Evolutionary conservation across 371 early-diverging fungal species (phyloP), one percentile per base, ranked within the genome.

Genomic region (Rhizomucor miehei): DNA sequence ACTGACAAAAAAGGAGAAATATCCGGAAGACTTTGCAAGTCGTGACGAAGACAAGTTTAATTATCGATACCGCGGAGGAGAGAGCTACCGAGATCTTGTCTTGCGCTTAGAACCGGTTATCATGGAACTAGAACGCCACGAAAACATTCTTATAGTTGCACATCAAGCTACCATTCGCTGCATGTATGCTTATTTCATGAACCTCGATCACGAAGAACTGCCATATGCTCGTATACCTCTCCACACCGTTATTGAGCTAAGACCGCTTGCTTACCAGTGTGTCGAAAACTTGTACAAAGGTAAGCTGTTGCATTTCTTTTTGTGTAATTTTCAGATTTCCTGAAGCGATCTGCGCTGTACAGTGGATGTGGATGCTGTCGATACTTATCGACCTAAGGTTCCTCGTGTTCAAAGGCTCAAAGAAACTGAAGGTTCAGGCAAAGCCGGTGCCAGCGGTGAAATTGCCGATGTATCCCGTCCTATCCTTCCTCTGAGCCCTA

Each of bases 221-320:
- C 99, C 99, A 0, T 99, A 97, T 60, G 82, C 94, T 62, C 92
- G 93, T 59, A 93, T 99, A 54, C 99, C 99, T 6, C 79, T 99
- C 1, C 99, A 99, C 64, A 94, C 96, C 0, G 87, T 99, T 36
- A 92, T 99, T 63, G 88, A 93, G 60, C 74, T 99, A 25, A 94
- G 92, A 9, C 95, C 97, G 24, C 91, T 89, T 35, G 97, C 99
- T 6, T 97, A 99, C 66, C 89, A 89, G 13, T 96, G 97, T 66
- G 85, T 89, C 48, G 94, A 94, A 63, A 91, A 92, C 65, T 80
- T 82, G 65, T 95, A 85, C 71, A 85, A 83, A 68, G 71, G 76
- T 72, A 65, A 16, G 41, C 4, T 9, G 17, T 17, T 23, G 9
- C 19, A 25, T 9, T n/a, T n/a, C n/a, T n/a, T n/a, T n/a, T n/a